Percentiles rank a stretch among this genome's conserved stretches.
Conservation (phyloP, 2,329 filamentous ascomycete species). For the Chrysosporium keratinophilum region DNA sequence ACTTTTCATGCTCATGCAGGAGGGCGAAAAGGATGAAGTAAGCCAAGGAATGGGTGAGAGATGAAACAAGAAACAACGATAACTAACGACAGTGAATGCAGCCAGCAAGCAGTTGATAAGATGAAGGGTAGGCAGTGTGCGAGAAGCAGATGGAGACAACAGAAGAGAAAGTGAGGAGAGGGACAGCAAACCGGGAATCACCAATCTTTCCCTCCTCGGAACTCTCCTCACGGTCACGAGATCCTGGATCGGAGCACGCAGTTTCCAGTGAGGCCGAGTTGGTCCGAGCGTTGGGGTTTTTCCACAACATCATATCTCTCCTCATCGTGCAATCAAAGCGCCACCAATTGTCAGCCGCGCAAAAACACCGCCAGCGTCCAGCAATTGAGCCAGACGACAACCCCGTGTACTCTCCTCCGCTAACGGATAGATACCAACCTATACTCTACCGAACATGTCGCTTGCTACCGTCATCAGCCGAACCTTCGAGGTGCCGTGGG, state of each 20-base stretch:
- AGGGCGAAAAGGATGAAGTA: conserved; percentile 5
- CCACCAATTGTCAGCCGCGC: conserved; percentile 11
- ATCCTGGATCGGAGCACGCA: conserved; percentile 7
- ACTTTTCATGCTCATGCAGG: conserved; percentile 19
- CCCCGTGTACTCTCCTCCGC: neutral
- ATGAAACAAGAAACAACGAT: conserved; percentile 4
- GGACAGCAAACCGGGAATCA: conserved; percentile 2
- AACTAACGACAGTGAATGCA: neutral
- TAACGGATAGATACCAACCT: neutral
- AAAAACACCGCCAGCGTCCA: neutral
- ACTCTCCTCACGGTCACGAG: conserved; percentile 14
- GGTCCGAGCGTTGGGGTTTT: conserved; percentile 16
- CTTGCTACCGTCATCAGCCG: conserved; percentile 50
- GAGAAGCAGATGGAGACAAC: neutral
- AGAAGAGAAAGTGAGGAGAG: conserved; percentile 1
- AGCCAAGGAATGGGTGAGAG: conserved; percentile 6
- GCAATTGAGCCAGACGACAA: neutral
- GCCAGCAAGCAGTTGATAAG: neutral
- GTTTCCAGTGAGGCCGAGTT: conserved; percentile 13
- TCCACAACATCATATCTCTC: conserved; percentile 14
- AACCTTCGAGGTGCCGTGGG: conserved; percentile 76
- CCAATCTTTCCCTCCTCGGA: conserved; percentile 3
- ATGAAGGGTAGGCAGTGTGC: neutral
- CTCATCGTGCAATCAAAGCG: conserved; percentile 3
- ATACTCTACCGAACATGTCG: neutral